Conservation (phyloP, 306 rosid genomes). For the Acacia confusa region DNA sequence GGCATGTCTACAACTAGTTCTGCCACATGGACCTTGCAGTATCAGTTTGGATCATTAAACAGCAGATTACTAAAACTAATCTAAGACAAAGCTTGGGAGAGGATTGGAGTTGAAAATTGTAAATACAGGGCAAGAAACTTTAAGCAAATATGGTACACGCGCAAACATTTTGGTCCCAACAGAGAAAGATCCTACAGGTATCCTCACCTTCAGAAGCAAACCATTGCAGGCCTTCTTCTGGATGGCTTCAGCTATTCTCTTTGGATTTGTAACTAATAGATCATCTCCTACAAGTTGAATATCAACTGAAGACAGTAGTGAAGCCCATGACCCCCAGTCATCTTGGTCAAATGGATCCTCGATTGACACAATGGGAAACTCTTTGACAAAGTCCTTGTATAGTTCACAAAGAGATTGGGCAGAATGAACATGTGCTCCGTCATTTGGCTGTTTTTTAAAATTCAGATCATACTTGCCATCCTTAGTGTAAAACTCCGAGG, state of each 20-base stretch:
- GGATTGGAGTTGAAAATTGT: neutral
- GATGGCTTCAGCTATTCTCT: constrained; percentile 83
- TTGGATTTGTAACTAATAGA: constrained; percentile 93
- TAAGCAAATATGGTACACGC: neutral
- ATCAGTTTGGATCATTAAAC: constrained; percentile 16
- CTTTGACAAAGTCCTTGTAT: constrained; percentile 77
- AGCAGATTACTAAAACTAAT: neutral
- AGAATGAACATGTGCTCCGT: constrained; percentile 80
- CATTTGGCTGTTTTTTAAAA: constrained; percentile 94
- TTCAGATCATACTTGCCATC: constrained; percentile 80
- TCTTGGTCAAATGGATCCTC: constrained; percentile 99
- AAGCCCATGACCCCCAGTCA: constrained; percentile 96
- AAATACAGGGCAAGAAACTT: neutral
- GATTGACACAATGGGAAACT: constrained; percentile 92
- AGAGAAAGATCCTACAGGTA: neutral
- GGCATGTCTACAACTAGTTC: neutral
- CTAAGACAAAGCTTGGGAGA: neutral
- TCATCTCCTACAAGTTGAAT: constrained; percentile 97
- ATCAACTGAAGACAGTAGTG: constrained; percentile 83
- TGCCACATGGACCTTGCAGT: neutral
- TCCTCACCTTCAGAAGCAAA: constrained; percentile 82
- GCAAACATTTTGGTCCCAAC: constrained; percentile 2
- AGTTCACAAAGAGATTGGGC: constrained; percentile 76
- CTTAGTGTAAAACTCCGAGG: constrained; percentile 89
- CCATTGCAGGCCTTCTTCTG: constrained; percentile 94